Evolutionary conservation across 2,329 filamentous ascomycete species (phyloP), one percentile per base, ranked within the genome.

Genomic region (Fusarium camptoceras): DNA sequence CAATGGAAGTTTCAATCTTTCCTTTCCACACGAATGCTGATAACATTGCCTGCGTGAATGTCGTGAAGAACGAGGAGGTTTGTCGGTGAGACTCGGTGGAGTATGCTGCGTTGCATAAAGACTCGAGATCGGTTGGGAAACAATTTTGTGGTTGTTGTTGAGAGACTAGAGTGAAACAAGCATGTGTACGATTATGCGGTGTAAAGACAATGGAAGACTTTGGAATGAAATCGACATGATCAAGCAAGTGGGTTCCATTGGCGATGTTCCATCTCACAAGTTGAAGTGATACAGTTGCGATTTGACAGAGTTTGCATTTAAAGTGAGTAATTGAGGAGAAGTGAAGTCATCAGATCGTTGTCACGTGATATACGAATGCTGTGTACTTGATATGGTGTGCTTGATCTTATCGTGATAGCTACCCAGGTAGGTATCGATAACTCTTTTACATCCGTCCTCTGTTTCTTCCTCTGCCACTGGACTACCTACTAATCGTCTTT

Each of bases 1-100:
- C 66, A 75, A 76, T 76, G 74, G 74, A 76, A 75, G 71, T 72
- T 56, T 64, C 70, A 30, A 60, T 76, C 73, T 72, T 74, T 75
- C 70, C 44, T 68, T 72, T 63, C 71, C 64, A 67, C 22, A 63
- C 22, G 22, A 57, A 31, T 53, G 37, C 47, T 49, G 34, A 18
- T 18, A 50, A 31, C 20, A 34, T 39, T 63, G 58, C 20, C 22
- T 55, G 30, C 37, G 55, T 58, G 51, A 51, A 55, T 55, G 43
- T 56, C 28, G 20, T 11, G 37, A 28, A 46, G 24, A 48, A 44
- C 7, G 37, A 34, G 6, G 48, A 39, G 43, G 20, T 18, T 49
- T 34, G 39, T 62, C 41, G 57, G 25, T n/a, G 30, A 28, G 39
- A 11, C 27, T 22, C 11, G n/a, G 30, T 57, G 30, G 37, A 31